Base-by-base conservation (phyloP, 2,329 filamentous ascomycete genomes). In the Penicillium digitatum region DNA sequence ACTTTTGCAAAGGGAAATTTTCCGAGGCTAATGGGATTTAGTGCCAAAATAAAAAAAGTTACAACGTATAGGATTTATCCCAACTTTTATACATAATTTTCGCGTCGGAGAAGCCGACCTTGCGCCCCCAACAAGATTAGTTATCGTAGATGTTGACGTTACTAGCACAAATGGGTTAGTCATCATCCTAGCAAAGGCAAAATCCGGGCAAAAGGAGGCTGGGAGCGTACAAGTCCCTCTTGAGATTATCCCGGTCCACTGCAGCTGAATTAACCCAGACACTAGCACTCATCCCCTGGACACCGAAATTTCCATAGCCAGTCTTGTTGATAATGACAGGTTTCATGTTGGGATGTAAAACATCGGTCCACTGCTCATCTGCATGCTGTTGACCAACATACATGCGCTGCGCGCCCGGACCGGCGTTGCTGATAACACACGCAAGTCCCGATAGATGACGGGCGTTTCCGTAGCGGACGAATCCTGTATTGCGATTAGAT, bases 311-410 rank as follows among this genome's bases (percentile, higher is more conserved):
- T 0, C 81, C 86, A 66, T 76, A 86, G 0, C 86, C 86, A 40
- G 81, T 74, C 2, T 76, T 68, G 60, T 83, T 83, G 61, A 88
- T 85, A 26, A 73, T 67, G 0, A 87, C 80, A 60, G 82, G 74
- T 0, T 76, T 77, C 49, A 79, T 66, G 48, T 78, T 76, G 76
- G 79, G 81, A 6, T 74, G 79, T 48, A 85, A 68, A 0, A 88
- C 63, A 72, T 88, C 85, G 0, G 80, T 83, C 85, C 86, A 88
- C 31, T 75, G 69, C 72, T 87, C 82, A 0, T 81, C 82, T 1
- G 77, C 76, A 63, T 85, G 81, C 32, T 75, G 72, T 46, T 76
- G 69, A 0, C 86, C 86, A 22, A 87, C 82, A 58, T 77, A 79
- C 85, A 88, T 88, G 59, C 74, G 78, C 64, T 82, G 84, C 58